A percentile compares a stretch with the other conserved stretches of the same genome.
Conservation (phyloP, 2,329 filamentous ascomycete species). For the Scytalidium sp. region DNA sequence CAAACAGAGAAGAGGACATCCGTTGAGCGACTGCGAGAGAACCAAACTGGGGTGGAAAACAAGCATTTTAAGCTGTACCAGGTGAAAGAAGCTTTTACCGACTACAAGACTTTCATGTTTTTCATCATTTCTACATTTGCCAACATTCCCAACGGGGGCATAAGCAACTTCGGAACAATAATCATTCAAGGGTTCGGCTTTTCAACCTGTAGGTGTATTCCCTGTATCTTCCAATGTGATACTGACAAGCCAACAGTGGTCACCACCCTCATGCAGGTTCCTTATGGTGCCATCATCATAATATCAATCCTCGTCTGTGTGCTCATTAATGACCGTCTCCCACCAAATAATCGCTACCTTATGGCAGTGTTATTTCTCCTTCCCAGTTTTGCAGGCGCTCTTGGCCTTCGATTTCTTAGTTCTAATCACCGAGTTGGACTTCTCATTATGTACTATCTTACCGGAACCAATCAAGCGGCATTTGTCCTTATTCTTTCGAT, state of each 20-base stretch:
- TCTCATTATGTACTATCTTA: conserved; percentile 51
- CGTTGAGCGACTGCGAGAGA: conserved; percentile 12
- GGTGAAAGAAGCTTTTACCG: conserved; percentile 16
- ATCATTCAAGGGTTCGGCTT: conserved; percentile 56
- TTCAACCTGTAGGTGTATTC: conserved; percentile 30
- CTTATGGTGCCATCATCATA: conserved; percentile 53
- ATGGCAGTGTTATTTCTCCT: conserved; percentile 47
- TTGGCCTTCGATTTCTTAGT: conserved; percentile 47
- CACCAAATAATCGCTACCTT: conserved; percentile 36
- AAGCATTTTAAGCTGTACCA: conserved; percentile 16
- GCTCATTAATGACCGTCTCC: conserved; percentile 47
- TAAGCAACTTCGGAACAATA: conserved; percentile 53
- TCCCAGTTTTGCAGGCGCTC: conserved; percentile 50
- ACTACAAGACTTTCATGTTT: conserved; percentile 21
- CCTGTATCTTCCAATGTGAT: background rate
- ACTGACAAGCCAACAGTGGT: conserved; percentile 27
- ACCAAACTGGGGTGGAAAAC: conserved; percentile 19
- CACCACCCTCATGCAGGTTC: conserved; percentile 51
- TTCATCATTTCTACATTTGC: conserved; percentile 48
- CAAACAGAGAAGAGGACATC: conserved; percentile 25
- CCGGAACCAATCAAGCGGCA: conserved; percentile 49
- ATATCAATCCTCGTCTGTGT: conserved; percentile 56
- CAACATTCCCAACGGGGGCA: conserved; percentile 54
- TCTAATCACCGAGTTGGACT: conserved; percentile 39
- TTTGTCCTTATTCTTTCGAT: conserved; percentile 45